These are phyloP conservation scores for Nemania sp. DNA, from an alignment of 2,329 filamentous ascomycete species.

Conservation along the genomic window DNA sequence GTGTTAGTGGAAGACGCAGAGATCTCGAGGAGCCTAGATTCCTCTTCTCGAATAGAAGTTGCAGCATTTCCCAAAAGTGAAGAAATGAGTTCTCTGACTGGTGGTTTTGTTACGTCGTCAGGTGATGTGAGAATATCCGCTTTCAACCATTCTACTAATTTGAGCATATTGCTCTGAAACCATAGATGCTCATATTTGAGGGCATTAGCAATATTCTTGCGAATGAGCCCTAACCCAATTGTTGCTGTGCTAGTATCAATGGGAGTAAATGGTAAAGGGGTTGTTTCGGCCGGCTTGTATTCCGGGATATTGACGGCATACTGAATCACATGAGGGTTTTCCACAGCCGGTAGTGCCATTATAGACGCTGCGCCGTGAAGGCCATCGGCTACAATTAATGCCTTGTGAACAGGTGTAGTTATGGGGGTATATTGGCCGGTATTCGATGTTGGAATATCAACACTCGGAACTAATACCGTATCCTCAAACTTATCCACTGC, in stretches of 20 bases:
- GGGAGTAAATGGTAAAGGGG: slow-evolving; percentile 61
- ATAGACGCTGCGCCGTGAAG: slow-evolving; percentile 73
- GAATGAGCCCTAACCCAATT: slow-evolving; percentile 74
- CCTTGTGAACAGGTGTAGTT: slow-evolving; percentile 85
- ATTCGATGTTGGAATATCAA: slow-evolving; percentile 75
- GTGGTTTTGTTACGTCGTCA: slow-evolving; percentile 68
- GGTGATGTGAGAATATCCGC: slow-evolving; percentile 55
- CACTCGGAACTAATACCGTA: slow-evolving; percentile 77
- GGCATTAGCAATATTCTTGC: slow-evolving; percentile 76
- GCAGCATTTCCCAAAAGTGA: slow-evolving; percentile 72
- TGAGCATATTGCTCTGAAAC: slow-evolving; percentile 77
- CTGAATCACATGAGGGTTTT: slow-evolving; percentile 58
- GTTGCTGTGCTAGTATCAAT: slow-evolving; percentile 74
- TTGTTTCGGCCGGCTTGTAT: slow-evolving; percentile 53
- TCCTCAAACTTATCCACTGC: slow-evolving; percentile 66
- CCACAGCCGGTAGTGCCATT: slow-evolving; percentile 57
- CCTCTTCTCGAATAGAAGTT: slow-evolving; percentile 63
- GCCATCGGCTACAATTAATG: slow-evolving; percentile 79
- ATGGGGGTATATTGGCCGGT: slow-evolving; percentile 74
- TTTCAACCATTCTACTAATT: slow-evolving; percentile 74
- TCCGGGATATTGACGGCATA: slow-evolving; percentile 70
- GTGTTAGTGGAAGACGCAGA: slow-evolving; percentile 49
- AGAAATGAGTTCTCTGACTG: slow-evolving; percentile 73
- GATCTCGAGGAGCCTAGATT: slow-evolving; percentile 55
- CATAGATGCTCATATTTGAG: slow-evolving; percentile 79